Evolutionary conservation across 495 filamentous ascomycete genomes (phyloP).

Genomic region (Tuber borchii): DNA sequence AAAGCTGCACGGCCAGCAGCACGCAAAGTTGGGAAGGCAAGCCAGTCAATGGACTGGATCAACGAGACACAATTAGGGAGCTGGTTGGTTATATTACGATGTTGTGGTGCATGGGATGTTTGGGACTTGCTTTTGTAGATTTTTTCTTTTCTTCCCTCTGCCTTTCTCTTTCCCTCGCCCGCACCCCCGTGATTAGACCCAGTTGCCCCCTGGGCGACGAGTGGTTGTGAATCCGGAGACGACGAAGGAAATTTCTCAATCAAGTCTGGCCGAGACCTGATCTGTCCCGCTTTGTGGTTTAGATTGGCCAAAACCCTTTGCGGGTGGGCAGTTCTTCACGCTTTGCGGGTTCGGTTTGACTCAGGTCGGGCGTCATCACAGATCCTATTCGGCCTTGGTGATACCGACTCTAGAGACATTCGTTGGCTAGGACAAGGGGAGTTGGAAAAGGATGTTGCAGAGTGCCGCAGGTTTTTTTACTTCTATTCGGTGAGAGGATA

Average conservation of each 20-base stretch:
- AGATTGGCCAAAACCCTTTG: not conserved
- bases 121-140: constrained; percentile 2
- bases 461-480: not conserved
- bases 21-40: constrained; percentile 22
- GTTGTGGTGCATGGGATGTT: not conserved
- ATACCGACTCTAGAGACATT: not conserved
- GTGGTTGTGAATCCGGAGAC: not conserved
- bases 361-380: not conserved
- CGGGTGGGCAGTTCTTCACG: not conserved
- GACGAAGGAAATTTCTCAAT: not conserved
- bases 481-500: not conserved
- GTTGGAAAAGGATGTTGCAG: not conserved
- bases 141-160: not conserved
- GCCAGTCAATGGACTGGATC: not conserved
- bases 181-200: not conserved
- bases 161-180: not conserved
- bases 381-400: not conserved
- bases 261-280: constrained; percentile 1
- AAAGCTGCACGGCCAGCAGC: constrained; percentile 35
- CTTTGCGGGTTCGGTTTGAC: not conserved
- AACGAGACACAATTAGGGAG: not conserved
- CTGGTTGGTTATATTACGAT: not conserved
- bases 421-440: not conserved
- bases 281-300: not conserved
- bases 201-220: not conserved